Base-by-base conservation (phyloP, 2,329 filamentous ascomycete genomes). In the Pseudopyrenochaeta lycopersici region DNA sequence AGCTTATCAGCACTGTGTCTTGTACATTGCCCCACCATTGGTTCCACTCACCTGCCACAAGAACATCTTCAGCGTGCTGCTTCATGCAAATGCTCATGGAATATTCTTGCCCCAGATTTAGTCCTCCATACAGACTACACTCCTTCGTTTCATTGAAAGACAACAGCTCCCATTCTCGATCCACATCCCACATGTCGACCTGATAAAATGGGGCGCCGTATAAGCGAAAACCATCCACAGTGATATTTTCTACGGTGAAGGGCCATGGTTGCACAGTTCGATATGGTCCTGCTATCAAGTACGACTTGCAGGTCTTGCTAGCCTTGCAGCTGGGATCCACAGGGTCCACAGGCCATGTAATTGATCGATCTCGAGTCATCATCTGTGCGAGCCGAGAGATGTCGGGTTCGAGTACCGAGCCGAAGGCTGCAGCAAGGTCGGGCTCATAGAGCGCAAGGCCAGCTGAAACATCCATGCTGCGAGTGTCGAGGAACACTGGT, bases 121-220 rank as follows among this genome's bases (percentile, higher is more conserved):
- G 33, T 0, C 61, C 58, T 5, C 58, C 61, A 43, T 60, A 64
- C 5, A 33, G 32, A 33, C 32, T 33, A 14, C 32, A 33, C 12
- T 33, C 32, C 6, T n/a, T 33, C 12, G 32, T 33, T n/a, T 33
- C 32, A n/a, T 33, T 33, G 32, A 33, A 33, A 4, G 32, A 33
- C 32, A 33, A 23, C 3, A n/a, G n/a, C n/a, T 52, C 36, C 7
- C 44, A 27, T 14, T 29, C 15, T 5, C 14, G 10, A 15, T 23
- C 11, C 21, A 48, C 27, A 17, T 57, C 49, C 61, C 61, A 64
- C 17, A 62, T 20, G 12, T 64, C 58, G 7, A 62, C 53, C 21
- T 62, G 55, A 33, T 59, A 62, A n/a, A 57, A 59, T 10, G 61
- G 58, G 3, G 61, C 55, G 38, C 60, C 42, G 6, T 51, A 15